Evolutionary conservation across 1,284 basidiomycete genomes (phyloP).

Genomic region (Volvariella surrecta): DNA sequence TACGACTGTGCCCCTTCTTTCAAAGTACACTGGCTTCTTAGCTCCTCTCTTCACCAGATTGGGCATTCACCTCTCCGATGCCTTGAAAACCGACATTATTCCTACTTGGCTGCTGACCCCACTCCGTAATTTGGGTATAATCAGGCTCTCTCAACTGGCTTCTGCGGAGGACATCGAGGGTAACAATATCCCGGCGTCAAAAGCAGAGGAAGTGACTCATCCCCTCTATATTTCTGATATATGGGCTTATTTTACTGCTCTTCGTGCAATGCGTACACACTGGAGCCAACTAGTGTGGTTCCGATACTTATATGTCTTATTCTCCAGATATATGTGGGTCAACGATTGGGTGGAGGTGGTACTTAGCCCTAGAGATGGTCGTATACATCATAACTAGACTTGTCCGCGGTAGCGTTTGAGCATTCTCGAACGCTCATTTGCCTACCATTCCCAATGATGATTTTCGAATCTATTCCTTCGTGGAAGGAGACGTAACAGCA

Average conservation of each 20-base stretch:
- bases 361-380: too few species aligned
- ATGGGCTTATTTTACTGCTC: conserved; percentile 45
- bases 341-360: conserved; percentile 63
- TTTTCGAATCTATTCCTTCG: too few species aligned
- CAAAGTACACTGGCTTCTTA: conserved; percentile 55
- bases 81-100: conserved; percentile 15
- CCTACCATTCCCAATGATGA: too few species aligned
- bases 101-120: conserved; percentile 8
- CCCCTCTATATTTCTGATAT: conserved; percentile 48
- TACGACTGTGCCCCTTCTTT: conserved; percentile 42
- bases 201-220: conserved; percentile 9
- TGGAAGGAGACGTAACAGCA: too few species aligned
- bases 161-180: conserved; percentile 10
- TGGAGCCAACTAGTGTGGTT: conserved; percentile 84
- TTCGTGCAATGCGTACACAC: conserved; percentile 72
- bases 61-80: conserved; percentile 20
- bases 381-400: too few species aligned
- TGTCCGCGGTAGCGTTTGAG: too few species aligned
- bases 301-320: conserved; percentile 76
- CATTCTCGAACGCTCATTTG: too few species aligned
- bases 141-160: conserved; percentile 4
- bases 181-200: conserved; percentile 7
- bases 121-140: conserved; percentile 6
- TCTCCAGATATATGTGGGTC: conserved; percentile 90
- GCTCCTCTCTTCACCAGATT: conserved; percentile 40